phyloP scores from a whole-genome alignment of 305 asterid genomes.

The Striga hermonthica region DNA sequence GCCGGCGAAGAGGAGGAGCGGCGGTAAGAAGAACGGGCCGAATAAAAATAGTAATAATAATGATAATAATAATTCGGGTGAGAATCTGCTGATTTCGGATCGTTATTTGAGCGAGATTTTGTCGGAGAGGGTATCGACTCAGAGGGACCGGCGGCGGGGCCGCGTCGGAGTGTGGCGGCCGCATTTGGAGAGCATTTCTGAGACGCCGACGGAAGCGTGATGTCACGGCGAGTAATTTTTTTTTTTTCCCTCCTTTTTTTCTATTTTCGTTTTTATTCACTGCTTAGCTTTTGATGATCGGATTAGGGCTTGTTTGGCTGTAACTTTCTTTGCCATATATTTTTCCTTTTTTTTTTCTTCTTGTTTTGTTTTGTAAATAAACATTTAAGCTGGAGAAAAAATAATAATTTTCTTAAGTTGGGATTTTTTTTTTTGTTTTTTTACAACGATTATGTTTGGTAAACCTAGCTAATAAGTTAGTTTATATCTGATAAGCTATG shows the following conservation, averaged over 20 bases:
- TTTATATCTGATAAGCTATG: no score
- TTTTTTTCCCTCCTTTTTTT: not conserved
- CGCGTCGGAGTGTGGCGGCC: constrained; percentile 88
- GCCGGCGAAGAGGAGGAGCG: constrained; percentile 38
- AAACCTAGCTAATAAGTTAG: constrained; percentile 14
- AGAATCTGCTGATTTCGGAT: constrained; percentile 42
- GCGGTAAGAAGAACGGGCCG: not conserved
- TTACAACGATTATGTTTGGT: not conserved
- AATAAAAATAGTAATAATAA: not conserved
- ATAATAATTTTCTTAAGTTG: not conserved
- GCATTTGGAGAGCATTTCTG: constrained; percentile 77
- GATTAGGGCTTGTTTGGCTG: constrained; percentile 18
- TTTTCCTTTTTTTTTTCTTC: constrained; percentile 16
- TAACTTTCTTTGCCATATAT: not conserved
- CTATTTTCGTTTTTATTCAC: not conserved
- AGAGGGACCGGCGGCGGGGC: constrained; percentile 78
- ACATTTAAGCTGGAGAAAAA: constrained; percentile 16
- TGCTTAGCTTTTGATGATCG: no score
- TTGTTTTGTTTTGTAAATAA: constrained; percentile 28
- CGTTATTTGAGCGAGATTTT: constrained; percentile 75
- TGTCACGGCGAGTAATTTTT: constrained; percentile 20
- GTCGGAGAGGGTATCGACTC: constrained; percentile 65
- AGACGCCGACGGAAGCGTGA: constrained; percentile 50
- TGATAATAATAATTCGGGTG: constrained; percentile 21
- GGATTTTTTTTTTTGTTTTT: not conserved